Evolutionary conservation across 129 eudicot genomes (phyloP).

Genomic region (Helichrysum umbraculigerum): DNA sequence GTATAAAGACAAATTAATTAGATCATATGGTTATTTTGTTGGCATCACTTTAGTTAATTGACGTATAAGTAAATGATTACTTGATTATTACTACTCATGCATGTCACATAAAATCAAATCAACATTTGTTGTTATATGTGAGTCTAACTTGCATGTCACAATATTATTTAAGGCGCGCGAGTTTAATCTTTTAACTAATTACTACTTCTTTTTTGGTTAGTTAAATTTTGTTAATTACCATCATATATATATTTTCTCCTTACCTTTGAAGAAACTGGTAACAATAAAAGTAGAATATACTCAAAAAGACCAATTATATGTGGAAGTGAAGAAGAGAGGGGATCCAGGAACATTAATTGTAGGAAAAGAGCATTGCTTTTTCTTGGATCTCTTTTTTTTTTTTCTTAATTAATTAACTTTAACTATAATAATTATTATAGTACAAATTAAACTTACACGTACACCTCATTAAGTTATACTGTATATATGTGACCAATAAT

Average conservation of each 20-base stretch:
- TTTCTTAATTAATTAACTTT: background rate
- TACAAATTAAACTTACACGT: background rate
- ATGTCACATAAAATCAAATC: background rate
- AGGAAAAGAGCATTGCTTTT: slow-evolving; percentile 7
- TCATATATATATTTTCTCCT: no score
- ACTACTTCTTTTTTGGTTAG: no score
- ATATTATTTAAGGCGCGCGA: no score
- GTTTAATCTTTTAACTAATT: no score
- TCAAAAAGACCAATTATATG: no score
- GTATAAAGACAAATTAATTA: background rate
- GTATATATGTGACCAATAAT: background rate
- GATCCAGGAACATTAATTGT: background rate
- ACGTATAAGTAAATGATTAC: background rate
- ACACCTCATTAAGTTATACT: background rate
- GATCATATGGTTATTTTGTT: no score
- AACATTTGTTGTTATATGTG: background rate
- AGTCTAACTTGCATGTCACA: no score
- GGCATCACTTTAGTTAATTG: background rate
- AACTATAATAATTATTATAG: background rate
- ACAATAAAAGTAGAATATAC: no score
- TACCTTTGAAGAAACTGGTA: no score
- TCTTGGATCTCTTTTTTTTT: slow-evolving; percentile 4
- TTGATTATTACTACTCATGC: background rate
- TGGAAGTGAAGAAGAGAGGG: background rate
- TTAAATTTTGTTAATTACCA: no score